A percentile compares a stretch with the other conserved stretches of the same genome.
These are phyloP conservation scores for Litchi chinensis DNA, from an alignment of 345 rosid species.

Conservation along the genomic window DNA sequence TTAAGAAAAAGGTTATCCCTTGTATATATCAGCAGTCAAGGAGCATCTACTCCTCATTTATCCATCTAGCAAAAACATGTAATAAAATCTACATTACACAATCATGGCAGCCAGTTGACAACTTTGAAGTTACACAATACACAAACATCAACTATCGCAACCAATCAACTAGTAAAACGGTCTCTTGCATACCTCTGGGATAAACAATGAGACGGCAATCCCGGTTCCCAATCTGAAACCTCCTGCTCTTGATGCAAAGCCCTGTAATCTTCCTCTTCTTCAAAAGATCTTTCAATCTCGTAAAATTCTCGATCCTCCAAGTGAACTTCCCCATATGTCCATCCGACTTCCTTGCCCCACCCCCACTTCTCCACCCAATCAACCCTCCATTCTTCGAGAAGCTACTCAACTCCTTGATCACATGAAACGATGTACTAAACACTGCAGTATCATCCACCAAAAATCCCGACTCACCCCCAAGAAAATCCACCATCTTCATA, in stretches of 20 bases:
- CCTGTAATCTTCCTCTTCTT: slow-evolving; percentile 99
- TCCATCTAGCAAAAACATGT: neutral
- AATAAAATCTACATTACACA: neutral
- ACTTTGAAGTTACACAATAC: neutral
- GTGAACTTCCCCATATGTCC: slow-evolving; percentile 85
- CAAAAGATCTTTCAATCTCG: slow-evolving; percentile 86
- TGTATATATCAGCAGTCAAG: neutral
- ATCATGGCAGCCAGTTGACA: neutral
- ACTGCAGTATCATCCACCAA: slow-evolving; percentile 86
- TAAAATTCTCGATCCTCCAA: slow-evolving; percentile 94
- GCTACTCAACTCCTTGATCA: slow-evolving; percentile 80
- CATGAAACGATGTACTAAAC: slow-evolving; percentile 91
- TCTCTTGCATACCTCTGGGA: slow-evolving; percentile 82
- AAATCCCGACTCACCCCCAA: slow-evolving; percentile 71
- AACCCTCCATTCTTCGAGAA: slow-evolving; percentile 67
- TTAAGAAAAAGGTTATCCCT: slow-evolving; percentile 11
- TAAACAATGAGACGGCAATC: slow-evolving; percentile 98
- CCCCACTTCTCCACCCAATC: slow-evolving; percentile 62
- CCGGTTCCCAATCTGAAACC: slow-evolving; percentile 98
- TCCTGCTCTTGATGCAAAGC: slow-evolving; percentile 93
- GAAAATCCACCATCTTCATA: slow-evolving; percentile 91
- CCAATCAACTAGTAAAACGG: neutral
- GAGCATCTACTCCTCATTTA: slow-evolving; percentile 1
- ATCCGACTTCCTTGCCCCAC: slow-evolving; percentile 80
- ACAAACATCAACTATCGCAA: neutral